Base-by-base conservation (phyloP, 257 asterid genomes). In the Dorcoceras hygrometricum region DNA sequence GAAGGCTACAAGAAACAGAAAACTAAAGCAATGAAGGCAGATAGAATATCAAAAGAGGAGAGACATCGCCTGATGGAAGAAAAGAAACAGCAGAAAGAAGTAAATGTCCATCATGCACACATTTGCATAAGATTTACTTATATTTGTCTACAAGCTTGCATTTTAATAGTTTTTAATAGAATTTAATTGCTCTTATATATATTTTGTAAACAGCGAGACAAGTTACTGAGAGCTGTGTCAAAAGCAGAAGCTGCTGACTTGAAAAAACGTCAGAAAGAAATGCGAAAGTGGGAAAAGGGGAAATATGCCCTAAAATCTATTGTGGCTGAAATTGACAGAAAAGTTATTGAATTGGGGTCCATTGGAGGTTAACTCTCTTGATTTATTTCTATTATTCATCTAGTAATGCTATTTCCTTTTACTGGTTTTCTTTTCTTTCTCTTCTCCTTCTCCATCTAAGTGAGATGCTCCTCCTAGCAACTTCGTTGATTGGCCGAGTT, bases 211-310 rank as follows among this genome's bases (percentile, higher is more conserved):
- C 74, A 93, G 99, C 85, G 63, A 88, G 95, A 88, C 76, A 90
- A 83, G 80, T 65, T 86, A 87, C 90, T 79, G 68, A 93, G 86
- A 76, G 97, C 89, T 70, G 89, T 88, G 67, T 72, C 85, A 70
- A 92, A 81, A 79, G 96, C 86, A 48, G 90, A 92, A 81, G 96
- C 90, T 68, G 96, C 91, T n/a, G 91, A 86, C 84, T 61, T 78
- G 83, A 92, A 71, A 76, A 86, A 83, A 74, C 57, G 58, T 61
- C 74, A 84, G 74, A 92, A 81, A 79, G 97, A 92, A 79, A 86
- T 79, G 89, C 84, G 82, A 76, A 92, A 87, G 78, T 89, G 96
- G 96, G 95, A 87, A 71, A 93, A 85, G 66, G 99, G 97, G 43
- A 93, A 88, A 79, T 80, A 79, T 71, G 95, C 99, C 29, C 72